These are phyloP conservation scores for Aspergillus jensenii DNA, from an alignment of 2,329 filamentous ascomycete species.

Conservation along the genomic window DNA sequence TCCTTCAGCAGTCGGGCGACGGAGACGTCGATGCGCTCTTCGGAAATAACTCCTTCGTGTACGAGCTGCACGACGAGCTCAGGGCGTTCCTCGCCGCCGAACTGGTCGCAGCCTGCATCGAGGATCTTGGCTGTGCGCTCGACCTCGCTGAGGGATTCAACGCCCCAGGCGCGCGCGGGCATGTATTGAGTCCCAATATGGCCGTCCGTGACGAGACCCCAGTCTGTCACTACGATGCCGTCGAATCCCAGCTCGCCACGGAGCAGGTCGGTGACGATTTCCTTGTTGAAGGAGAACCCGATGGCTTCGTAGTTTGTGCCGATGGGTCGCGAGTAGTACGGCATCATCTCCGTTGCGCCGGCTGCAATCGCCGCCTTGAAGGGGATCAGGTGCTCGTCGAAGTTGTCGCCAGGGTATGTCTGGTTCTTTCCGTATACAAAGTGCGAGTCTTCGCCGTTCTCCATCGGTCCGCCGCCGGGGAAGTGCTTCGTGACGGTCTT, in stretches of 20 bases:
- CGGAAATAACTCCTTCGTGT: neutral
- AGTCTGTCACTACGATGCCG: neutral
- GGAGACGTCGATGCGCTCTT: constrained; percentile 1
- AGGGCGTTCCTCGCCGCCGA: constrained; percentile 3
- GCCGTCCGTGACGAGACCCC: constrained; percentile 3
- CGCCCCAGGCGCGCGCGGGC: constrained; percentile 2
- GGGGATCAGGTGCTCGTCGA: neutral
- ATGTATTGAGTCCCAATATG: neutral
- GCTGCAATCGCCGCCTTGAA: neutral
- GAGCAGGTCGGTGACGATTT: constrained; percentile 1
- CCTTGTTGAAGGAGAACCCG: neutral
- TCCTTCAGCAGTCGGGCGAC: neutral
- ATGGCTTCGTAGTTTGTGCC: neutral
- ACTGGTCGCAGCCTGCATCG: constrained; percentile 2
- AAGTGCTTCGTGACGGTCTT: constrained; percentile 5
- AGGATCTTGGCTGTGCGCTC: neutral
- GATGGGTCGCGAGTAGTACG: neutral
- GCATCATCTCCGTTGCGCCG: neutral
- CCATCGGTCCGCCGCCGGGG: neutral
- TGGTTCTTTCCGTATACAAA: constrained; percentile 1
- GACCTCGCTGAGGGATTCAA: neutral
- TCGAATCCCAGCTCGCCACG: constrained; percentile 1
- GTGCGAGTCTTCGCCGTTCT: constrained; percentile 3
- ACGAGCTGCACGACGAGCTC: constrained; percentile 1
- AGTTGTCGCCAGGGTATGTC: neutral